phyloP scores from a whole-genome alignment of 169 alveolate genomes.

The Eimeria praecox region DNA sequence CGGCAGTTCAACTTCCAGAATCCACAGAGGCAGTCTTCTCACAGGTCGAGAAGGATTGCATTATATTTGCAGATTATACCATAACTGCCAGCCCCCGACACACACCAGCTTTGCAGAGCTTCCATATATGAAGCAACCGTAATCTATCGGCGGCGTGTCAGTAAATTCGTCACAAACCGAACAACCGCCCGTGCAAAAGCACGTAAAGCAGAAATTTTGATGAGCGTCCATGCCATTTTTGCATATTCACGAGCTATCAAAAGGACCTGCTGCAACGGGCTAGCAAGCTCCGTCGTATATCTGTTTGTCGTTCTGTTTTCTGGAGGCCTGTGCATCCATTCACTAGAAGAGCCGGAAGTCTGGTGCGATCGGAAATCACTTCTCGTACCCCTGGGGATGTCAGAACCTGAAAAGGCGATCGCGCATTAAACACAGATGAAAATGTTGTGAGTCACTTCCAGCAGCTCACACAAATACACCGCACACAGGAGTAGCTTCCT shows the following conservation, averaged over 20 bases:
- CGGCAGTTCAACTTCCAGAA: background rate
- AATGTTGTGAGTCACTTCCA: background rate
- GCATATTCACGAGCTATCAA: constrained; percentile 58
- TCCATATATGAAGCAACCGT: background rate
- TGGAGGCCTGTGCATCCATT: constrained; percentile 25
- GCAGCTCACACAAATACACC: background rate
- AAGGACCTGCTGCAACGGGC: constrained; percentile 21
- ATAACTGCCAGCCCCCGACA: background rate
- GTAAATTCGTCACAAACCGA: constrained; percentile 7
- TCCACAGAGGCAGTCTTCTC: background rate
- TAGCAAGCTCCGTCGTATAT: background rate
- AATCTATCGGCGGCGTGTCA: constrained; percentile 52
- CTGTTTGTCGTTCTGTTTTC: background rate
- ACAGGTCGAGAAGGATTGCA: background rate
- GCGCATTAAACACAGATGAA: background rate
- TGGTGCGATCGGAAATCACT: background rate
- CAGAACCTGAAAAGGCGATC: background rate
- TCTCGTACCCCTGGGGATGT: constrained; percentile 6
- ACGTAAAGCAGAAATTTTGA: constrained; percentile 46
- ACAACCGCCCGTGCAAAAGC: constrained; percentile 59
- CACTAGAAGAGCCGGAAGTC: background rate
- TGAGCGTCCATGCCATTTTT: constrained; percentile 12
- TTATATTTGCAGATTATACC: background rate
- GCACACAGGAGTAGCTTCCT: background rate
- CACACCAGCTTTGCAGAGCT: background rate